Percentiles rank a stretch among this genome's conserved stretches.
Conservation (phyloP, 257 asterid genomes). For the Solanum acaule region DNA sequence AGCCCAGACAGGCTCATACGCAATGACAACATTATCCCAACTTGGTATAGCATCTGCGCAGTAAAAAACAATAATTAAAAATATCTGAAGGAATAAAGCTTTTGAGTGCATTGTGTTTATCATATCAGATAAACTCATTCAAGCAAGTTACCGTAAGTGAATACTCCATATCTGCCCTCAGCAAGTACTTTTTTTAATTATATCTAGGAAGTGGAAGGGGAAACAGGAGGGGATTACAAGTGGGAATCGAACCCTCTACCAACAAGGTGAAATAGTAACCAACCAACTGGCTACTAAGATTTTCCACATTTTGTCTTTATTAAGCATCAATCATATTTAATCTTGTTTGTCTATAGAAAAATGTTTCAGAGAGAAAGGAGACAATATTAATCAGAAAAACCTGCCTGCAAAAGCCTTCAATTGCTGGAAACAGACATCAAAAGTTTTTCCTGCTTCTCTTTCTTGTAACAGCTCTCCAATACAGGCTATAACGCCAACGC, state of each 20-base stretch:
- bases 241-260: neutral
- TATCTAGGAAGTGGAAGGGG: neutral
- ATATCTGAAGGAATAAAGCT: neutral
- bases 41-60: constrained; percentile 79
- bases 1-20: constrained; percentile 22
- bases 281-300: neutral
- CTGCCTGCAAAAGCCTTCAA: constrained; percentile 84
- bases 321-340: neutral
- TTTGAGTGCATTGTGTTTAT: neutral
- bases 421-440: constrained; percentile 88
- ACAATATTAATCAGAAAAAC: neutral
- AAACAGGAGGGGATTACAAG: neutral
- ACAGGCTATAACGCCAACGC: constrained; percentile 88
- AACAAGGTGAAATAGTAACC: neutral
- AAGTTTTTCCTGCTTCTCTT: constrained; percentile 94
- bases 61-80: neutral
- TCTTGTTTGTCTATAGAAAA: neutral
- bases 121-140: neutral
- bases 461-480: constrained; percentile 93
- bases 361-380: neutral
- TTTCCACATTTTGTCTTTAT: neutral
- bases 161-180: neutral
- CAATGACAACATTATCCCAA: constrained; percentile 56
- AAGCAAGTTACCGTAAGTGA: neutral
- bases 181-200: neutral